phyloP scores from a whole-genome alignment of 768 basidiomycete species.

The Neoboletus brunneissimus region DNA sequence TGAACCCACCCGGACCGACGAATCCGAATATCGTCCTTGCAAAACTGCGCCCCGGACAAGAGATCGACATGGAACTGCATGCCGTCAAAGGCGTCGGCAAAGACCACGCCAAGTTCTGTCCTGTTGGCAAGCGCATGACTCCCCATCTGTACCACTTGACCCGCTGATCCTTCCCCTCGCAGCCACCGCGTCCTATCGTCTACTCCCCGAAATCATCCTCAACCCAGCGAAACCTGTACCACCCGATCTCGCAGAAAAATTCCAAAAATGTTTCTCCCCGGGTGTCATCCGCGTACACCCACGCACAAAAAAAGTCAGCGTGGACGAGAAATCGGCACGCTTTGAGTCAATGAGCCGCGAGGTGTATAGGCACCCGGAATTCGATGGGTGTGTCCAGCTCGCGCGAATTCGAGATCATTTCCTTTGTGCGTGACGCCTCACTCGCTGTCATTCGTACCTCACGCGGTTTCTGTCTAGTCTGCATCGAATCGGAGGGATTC shows the following conservation, averaged over 20 bases:
- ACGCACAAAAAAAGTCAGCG: conserved; percentile 54
- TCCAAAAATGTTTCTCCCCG: conserved; percentile 83
- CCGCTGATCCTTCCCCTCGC: not conserved
- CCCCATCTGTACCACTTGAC: not conserved
- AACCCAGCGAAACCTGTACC: conserved; percentile 74
- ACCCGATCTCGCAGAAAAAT: conserved; percentile 71
- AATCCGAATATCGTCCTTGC: conserved; percentile 84
- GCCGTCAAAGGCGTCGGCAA: conserved; percentile 91
- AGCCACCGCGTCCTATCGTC: conserved; percentile 96
- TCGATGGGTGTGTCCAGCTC: conserved; percentile 77
- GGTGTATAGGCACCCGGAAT: conserved; percentile 89
- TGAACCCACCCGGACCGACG: conserved; percentile 57
- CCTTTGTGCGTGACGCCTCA: conserved; percentile 61
- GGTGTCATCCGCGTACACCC: conserved; percentile 71
- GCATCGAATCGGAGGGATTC: conserved; percentile 86
- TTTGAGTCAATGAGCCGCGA: conserved; percentile 90
- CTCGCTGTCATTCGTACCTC: not conserved
- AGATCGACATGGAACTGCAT: conserved; percentile 80
- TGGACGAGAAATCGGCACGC: conserved; percentile 64
- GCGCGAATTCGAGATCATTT: conserved; percentile 89
- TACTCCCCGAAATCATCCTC: conserved; percentile 78
- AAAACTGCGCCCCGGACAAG: conserved; percentile 90
- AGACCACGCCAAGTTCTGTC: conserved; percentile 95
- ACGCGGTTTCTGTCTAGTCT: conserved; percentile 50
- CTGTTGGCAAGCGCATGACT: conserved; percentile 65